A percentile compares a stretch with the other conserved stretches of the same genome.
These are phyloP conservation scores for Boletus bicolor DNA, from an alignment of 768 basidiomycete species.

Conservation along the genomic window DNA sequence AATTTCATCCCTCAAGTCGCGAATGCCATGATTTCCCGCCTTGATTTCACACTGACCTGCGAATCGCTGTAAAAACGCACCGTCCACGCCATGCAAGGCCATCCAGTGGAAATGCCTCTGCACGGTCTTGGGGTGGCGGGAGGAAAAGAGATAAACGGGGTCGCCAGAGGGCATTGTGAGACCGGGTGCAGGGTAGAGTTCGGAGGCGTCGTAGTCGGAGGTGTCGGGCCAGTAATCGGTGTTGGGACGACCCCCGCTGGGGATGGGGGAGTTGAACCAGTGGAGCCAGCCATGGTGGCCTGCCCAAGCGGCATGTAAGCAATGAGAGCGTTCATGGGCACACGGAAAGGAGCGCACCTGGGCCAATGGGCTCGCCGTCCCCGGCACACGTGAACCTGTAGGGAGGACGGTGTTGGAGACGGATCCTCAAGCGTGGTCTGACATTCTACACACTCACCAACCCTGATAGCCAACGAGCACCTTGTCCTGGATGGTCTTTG, in stretches of 20 bases:
- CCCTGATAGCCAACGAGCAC: conserved; percentile 86
- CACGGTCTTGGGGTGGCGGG: conserved; percentile 71
- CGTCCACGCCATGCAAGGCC: conserved; percentile 77
- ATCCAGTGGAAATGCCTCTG: conserved; percentile 63
- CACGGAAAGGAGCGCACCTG: conserved; percentile 37
- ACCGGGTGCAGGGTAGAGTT: conserved; percentile 69
- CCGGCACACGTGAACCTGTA: conserved; percentile 69
- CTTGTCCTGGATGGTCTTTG: conserved; percentile 79
- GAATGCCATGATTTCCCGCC: conserved; percentile 52
- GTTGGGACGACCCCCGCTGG: conserved; percentile 67
- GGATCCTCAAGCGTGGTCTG: not conserved
- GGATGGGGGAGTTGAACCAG: conserved; percentile 72
- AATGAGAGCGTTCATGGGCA: not conserved
- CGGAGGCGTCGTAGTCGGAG: conserved; percentile 64
- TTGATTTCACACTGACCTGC: conserved; percentile 60
- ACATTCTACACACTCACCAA: conserved; percentile 48
- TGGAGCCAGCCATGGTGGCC: conserved; percentile 86
- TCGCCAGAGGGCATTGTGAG: conserved; percentile 54
- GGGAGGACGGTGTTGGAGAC: not conserved
- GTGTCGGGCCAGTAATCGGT: conserved; percentile 81
- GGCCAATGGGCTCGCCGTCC: conserved; percentile 64
- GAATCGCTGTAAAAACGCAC: conserved; percentile 80
- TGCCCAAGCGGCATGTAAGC: conserved; percentile 11
- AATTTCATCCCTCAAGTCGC: conserved; percentile 67
- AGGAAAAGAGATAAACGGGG: conserved; percentile 73